phyloP scores from a whole-genome alignment of 1,139 yeast species.

The Maudiozyma humilis region DNA sequence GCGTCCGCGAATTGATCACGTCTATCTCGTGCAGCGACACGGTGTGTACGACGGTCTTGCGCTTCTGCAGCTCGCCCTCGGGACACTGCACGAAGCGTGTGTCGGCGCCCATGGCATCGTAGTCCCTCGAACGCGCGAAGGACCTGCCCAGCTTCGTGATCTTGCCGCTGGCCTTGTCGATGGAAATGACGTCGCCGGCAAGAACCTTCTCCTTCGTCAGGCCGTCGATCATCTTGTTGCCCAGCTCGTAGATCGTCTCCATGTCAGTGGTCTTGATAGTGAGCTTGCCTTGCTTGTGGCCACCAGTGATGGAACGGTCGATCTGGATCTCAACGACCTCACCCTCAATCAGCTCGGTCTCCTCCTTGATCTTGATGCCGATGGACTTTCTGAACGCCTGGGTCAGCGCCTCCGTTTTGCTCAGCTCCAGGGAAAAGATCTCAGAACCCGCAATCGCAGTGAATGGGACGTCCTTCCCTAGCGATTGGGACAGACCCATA shows the following conservation, averaged over 20 bases:
- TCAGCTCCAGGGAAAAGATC: conserved; percentile 79
- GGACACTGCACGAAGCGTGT: conserved; percentile 97
- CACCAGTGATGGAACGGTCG: conserved; percentile 92
- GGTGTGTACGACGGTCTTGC: conserved; percentile 92
- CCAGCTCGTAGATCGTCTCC: conserved; percentile 97
- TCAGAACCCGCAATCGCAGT: conserved; percentile 94
- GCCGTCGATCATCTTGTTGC: conserved; percentile 95
- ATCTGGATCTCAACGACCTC: conserved; percentile 98
- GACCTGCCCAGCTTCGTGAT: conserved; percentile 92
- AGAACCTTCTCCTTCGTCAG: conserved; percentile 88
- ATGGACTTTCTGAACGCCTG: conserved; percentile 94
- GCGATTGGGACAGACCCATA: conserved; percentile 84
- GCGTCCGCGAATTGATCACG: conserved; percentile 95
- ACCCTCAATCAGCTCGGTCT: conserved; percentile 95
- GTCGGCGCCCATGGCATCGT: conserved; percentile 99
- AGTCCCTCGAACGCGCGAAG: conserved; percentile 91
- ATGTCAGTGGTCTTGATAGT: conserved; percentile 97
- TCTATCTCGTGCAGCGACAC: conserved; percentile 96
- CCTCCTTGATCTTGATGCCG: conserved; percentile 93
- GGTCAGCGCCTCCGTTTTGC: conserved; percentile 91
- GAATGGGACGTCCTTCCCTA: conserved; percentile 90
- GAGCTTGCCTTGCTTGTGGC: conserved; percentile 95
- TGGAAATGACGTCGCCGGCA: conserved; percentile 95
- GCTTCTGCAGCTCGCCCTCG: conserved; percentile 93
- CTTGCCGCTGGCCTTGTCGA: conserved; percentile 93